Base-by-base conservation (phyloP, 805 yeast species). In the Candida xyloterini region DNA sequence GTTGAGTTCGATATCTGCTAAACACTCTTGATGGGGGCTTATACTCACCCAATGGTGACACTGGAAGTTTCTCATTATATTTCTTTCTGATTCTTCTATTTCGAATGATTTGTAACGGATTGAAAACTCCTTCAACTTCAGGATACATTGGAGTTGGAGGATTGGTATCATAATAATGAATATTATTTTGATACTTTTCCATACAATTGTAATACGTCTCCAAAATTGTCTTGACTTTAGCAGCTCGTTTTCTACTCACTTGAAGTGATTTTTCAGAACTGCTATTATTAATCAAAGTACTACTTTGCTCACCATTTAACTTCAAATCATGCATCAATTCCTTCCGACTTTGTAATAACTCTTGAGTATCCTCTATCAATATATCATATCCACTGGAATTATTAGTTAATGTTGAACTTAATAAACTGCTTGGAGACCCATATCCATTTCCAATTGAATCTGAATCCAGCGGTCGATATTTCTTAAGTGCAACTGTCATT, bases 81-180 rank as follows among this genome's bases (percentile, higher is more conserved):
- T 73, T 73, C 42, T 72, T 70, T 38, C 85, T 60, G 3, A 81
- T 56, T 49, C 69, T 70, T 42, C 95, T 69, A 60, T 87, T 83
- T 41, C 96, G 65, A 20, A 88, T 77, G n/a, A 81, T 73, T 60
- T 86, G 95, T 30, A 88, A 64, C 3, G 96, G 96, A 55, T 88
- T 88, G 65, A 81, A 88, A 3, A 76, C 73, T 2, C 82, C 85
- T 40, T 80, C 87, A 3, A 83, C 73, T 2, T 75, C 76, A 2
- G 68, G 71, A 46, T 73, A 71, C 3, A 31, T 38, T 0, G 55
- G 53, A 2, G 20, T 16, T 11, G 23, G 33, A 13, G 29, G 42
- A 4, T 36, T 46, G 2, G 35, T 43, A 11, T 53, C 56, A 4
- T 48, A 59, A 11, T 49, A 43, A 52, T 48, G 54, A 33, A 50